Base-by-base conservation (phyloP, 495 filamentous ascomycete species). In the Staphylotrichum longicolle region DNA sequence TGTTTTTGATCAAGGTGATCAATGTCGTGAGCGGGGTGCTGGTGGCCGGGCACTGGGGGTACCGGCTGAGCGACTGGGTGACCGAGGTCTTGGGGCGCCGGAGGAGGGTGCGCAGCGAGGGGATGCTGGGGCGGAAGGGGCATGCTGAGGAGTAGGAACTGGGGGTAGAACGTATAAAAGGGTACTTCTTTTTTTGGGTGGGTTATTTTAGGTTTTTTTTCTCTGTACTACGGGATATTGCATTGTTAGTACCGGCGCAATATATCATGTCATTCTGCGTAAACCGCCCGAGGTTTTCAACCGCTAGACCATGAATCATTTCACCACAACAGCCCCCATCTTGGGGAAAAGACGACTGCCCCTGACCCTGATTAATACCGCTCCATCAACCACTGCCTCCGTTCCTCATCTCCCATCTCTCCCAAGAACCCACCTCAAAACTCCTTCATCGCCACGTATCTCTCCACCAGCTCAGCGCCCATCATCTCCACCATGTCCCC, bases 1-100 rank as follows among this genome's bases (percentile, higher is more conserved):
- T 80, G 30, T 82, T 98, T 68, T 42, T 91, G 41, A 82, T 99
- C 66, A 83, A 93, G 69, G 72, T 95, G 39, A 85, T 84, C 20
- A 83, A 87, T 67, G 75, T 87, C 39, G 69, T 87, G 12, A 81
- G 79, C 54, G 85, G 85, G 39, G 84, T 84, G 41, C 57, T 87
- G 59, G 85, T 87, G 27, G 80, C 83, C 5, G 83, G 81, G 10
- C 81, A 84, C 64, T 87, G 85, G 85, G 78, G 82, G 50, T 86
- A 78, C 50, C 79, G 78, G 12, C 64, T 87, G 51, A 77, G 66
- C 53, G 82, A 83, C 52, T 84, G 81, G 74, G 69, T 76, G 10
- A 68, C 66, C 10, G 81, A 82, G 60, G 75, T 85, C 12, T 15
- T 76, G 40, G 80, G 84, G 59, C 61, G 79, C 66, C 65, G 79